Evolutionary conservation across 768 basidiomycete species (phyloP).

Genomic region (Epithele typhae): DNA sequence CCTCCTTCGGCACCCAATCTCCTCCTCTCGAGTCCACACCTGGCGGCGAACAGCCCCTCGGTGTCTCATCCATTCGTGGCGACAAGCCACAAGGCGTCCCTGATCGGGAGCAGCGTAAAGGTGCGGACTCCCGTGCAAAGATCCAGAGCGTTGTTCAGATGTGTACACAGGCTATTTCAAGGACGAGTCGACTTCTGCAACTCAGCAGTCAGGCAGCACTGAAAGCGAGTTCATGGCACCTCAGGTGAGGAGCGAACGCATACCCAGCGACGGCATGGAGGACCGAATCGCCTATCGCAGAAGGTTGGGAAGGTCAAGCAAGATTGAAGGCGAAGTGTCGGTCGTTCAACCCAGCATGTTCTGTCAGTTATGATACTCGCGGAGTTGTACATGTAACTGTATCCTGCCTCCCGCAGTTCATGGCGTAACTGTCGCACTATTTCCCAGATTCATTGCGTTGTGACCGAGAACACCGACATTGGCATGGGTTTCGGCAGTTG

Average conservation of each 20-base stretch:
- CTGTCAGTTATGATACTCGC: too few species aligned
- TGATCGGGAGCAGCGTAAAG: constrained; percentile 42
- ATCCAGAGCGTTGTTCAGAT: background rate
- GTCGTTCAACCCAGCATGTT: too few species aligned
- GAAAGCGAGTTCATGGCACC: too few species aligned
- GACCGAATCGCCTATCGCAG: background rate
- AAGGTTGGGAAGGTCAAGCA: constrained; percentile 8
- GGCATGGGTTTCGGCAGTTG: too few species aligned
- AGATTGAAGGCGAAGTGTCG: constrained; percentile 5
- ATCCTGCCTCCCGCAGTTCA: too few species aligned
- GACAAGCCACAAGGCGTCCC: constrained; percentile 30
- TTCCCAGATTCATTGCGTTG: too few species aligned
- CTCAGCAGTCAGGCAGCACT: too few species aligned
- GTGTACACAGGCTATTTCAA: constrained; percentile 7
- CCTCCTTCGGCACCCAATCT: constrained; percentile 45
- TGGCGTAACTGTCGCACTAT: too few species aligned
- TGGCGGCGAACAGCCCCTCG: constrained; percentile 43
- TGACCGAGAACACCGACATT: too few species aligned
- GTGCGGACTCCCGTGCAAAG: constrained; percentile 23
- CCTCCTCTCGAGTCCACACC: constrained; percentile 46
- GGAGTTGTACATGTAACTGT: too few species aligned
- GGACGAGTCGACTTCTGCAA: background rate
- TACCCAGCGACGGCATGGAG: too few species aligned
- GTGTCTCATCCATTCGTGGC: constrained; percentile 37
- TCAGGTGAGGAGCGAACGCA: too few species aligned